A percentile compares a stretch with the other conserved stretches of the same genome.
Conservation (phyloP, 2,329 filamentous ascomycete genomes). For the Anthostomella pinea region DNA sequence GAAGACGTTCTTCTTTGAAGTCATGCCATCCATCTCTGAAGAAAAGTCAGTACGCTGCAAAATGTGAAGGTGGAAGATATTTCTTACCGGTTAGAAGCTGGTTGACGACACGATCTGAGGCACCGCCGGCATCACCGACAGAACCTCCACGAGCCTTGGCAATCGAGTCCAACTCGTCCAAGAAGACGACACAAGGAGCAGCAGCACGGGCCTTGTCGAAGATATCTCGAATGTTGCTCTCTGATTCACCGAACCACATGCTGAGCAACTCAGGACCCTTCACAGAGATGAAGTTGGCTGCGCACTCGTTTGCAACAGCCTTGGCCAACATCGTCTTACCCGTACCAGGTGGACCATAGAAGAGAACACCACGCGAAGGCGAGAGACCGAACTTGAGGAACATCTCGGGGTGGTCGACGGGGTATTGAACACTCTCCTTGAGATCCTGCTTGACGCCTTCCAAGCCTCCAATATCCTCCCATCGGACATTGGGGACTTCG, state of each 20-base stretch:
- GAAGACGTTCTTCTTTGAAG: constrained; percentile 99
- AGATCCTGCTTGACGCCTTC: constrained; percentile 99
- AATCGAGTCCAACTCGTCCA: constrained; percentile 97
- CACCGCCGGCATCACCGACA: constrained; percentile 92
- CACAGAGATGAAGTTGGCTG: constrained; percentile 99
- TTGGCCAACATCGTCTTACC: constrained; percentile 99
- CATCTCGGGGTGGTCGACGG: constrained; percentile 98
- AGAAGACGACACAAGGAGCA: constrained; percentile 96
- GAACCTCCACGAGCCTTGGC: constrained; percentile 99
- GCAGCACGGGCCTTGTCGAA: constrained; percentile 99
- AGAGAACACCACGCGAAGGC: constrained; percentile 95
- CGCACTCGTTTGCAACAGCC: constrained; percentile 98
- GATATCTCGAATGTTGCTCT: constrained; percentile 99
- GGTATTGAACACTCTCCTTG: constrained; percentile 98
- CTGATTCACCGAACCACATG: constrained; percentile 99
- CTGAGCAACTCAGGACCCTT: constrained; percentile 97
- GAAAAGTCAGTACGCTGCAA: constrained; percentile 38
- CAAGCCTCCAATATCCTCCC: constrained; percentile 99
- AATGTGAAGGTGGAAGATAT: not conserved
- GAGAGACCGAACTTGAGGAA: constrained; percentile 99
- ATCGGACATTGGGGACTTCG: constrained; percentile 98
- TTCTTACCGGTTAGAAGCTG: constrained; percentile 94
- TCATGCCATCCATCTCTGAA: constrained; percentile 98
- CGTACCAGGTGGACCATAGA: constrained; percentile 98
- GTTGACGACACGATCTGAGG: constrained; percentile 99